These are phyloP conservation scores for Athelia psychrophila DNA, from an alignment of 1,284 basidiomycete species.

Conservation along the genomic window DNA sequence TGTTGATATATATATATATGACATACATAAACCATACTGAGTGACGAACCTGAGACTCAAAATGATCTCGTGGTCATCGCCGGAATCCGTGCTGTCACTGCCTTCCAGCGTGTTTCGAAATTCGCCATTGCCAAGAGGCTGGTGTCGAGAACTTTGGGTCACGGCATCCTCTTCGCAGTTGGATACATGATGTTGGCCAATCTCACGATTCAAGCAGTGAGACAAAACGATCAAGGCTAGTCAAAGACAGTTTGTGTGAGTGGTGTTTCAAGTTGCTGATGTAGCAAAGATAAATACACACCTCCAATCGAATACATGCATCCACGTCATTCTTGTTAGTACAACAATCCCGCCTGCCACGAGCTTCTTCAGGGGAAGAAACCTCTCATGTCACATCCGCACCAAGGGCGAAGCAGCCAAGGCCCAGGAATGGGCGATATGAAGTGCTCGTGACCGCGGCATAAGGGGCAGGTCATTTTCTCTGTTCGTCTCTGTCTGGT, in stretches of 20 bases:
- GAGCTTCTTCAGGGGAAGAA: conserved; percentile 75
- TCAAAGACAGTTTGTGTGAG: conserved; percentile 5
- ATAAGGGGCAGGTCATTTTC: conserved; percentile 41
- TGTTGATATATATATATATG: background rate
- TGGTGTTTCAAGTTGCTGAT: too few relatives aligned
- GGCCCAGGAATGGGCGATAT: conserved; percentile 65
- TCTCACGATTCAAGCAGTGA: too few relatives aligned
- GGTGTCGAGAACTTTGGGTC: conserved; percentile 70
- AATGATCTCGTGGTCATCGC: conserved; percentile 62
- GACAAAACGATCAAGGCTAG: conserved; percentile 4
- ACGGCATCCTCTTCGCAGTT: conserved; percentile 62
- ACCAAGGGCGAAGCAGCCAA: conserved; percentile 63
- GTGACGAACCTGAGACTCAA: conserved; percentile 54
- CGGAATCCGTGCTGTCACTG: conserved; percentile 37
- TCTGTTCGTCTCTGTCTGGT: conserved; percentile 11
- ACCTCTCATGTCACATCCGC: conserved; percentile 92
- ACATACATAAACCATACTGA: background rate
- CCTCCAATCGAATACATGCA: conserved; percentile 52
- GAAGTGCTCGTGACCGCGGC: conserved; percentile 67
- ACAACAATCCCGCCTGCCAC: conserved; percentile 26
- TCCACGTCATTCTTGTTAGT: conserved; percentile 57
- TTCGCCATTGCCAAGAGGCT: conserved; percentile 75
- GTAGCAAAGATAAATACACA: too few relatives aligned
- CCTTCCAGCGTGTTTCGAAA: conserved; percentile 61
- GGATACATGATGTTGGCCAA: conserved; percentile 1